Evolutionary conservation across 257 asterid species (phyloP).

Genomic region (Rehmannia glutinosa): DNA sequence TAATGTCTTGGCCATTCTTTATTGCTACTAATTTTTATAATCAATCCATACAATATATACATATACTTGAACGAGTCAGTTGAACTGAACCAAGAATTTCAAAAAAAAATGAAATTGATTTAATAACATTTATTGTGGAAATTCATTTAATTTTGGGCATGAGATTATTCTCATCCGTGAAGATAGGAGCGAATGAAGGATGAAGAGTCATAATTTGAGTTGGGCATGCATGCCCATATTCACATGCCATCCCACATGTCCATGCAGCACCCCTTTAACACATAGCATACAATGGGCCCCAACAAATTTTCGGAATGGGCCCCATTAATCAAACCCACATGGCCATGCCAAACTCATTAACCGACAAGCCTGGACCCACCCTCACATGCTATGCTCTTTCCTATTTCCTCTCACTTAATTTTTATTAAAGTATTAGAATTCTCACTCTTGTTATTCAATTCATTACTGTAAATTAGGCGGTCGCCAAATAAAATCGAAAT

Average conservation of each 20-base stretch:
- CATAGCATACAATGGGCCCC: background rate
- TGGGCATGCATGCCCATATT: constrained; percentile 9
- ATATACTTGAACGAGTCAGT: background rate
- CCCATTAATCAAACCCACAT: constrained; percentile 29
- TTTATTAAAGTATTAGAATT: no score
- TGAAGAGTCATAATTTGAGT: background rate
- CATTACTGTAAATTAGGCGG: no score
- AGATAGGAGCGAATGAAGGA: constrained; percentile 30
- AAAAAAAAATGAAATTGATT: background rate
- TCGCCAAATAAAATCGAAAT: no score
- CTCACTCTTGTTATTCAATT: no score
- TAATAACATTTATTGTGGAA: background rate
- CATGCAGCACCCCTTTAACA: constrained; percentile 14
- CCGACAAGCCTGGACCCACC: constrained; percentile 47
- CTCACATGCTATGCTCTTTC: constrained; percentile 36
- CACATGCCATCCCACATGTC: constrained; percentile 27
- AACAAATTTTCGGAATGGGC: background rate
- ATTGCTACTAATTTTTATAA: background rate
- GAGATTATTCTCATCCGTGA: constrained; percentile 12
- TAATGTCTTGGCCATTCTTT: background rate
- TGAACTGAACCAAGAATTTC: background rate
- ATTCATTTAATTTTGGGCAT: background rate
- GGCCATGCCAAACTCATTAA: constrained; percentile 21
- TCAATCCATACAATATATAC: background rate
- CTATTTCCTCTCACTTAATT: background rate